These are phyloP conservation scores for Neofusicoccum kwambonambiense DNA, from an alignment of 2,329 filamentous ascomycete species.

Conservation along the genomic window DNA sequence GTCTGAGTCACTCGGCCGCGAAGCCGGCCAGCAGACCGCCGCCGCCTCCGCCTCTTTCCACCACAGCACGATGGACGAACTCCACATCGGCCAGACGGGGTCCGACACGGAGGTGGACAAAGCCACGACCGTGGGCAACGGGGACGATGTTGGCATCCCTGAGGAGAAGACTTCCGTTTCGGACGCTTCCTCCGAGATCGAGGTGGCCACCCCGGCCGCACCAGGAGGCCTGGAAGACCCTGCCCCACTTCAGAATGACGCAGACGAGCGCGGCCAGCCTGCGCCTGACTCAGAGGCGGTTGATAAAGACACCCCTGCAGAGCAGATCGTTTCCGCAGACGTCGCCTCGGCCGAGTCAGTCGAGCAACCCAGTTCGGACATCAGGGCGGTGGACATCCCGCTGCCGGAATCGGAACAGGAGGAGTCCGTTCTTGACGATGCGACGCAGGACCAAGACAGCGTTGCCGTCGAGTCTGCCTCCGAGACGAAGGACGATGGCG, in stretches of 20 bases:
- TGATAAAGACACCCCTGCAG: not conserved
- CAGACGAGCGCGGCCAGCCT: not conserved
- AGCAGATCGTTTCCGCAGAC: conserved; percentile 3
- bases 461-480: not conserved
- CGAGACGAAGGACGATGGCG: not conserved
- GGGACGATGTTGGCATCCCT: not conserved
- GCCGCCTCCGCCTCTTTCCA: not conserved
- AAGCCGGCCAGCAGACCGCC: too few species aligned
- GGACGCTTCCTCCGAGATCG: not conserved
- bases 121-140: not conserved
- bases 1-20: not conserved
- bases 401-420: not conserved
- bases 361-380: not conserved
- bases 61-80: not conserved
- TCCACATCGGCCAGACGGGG: not conserved
- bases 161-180: not conserved
- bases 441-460: not conserved
- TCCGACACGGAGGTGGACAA: conserved; percentile 8
- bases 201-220: not conserved
- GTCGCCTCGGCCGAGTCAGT: not conserved
- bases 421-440: not conserved
- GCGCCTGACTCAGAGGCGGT: not conserved
- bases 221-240: not conserved
- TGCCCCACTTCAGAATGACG: not conserved
- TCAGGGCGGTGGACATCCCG: not conserved